Evolutionary conservation across 768 basidiomycete species (phyloP).

Genomic region (Kwoniella mangroviensis): DNA sequence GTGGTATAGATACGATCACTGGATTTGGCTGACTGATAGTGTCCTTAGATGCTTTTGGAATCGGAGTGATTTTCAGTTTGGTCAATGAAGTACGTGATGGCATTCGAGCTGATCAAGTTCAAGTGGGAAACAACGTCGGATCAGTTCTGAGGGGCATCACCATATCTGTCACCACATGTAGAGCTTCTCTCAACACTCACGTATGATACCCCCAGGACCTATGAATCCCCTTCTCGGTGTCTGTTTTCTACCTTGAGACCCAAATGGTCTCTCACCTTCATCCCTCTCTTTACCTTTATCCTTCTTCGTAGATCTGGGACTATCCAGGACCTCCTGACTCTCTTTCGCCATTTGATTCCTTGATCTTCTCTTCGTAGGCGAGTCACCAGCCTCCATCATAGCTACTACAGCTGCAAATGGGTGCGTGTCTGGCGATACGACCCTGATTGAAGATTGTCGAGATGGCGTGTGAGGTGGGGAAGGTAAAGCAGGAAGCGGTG

Average conservation of each 20-base stretch:
- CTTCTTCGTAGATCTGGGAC: not conserved
- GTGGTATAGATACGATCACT: slow-evolving; percentile 12
- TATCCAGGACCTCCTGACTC: slow-evolving; percentile 1
- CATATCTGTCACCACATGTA: no score
- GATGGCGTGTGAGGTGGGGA: slow-evolving; percentile 2
- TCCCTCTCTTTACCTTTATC: slow-evolving; percentile 22
- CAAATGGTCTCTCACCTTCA: slow-evolving; percentile 5
- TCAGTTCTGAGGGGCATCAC: no score
- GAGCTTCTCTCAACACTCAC: slow-evolving; percentile 18
- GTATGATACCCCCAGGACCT: slow-evolving; percentile 36
- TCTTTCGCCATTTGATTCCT: not conserved
- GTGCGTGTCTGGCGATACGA: not conserved
- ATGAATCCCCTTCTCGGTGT: slow-evolving; percentile 30
- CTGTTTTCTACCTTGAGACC: slow-evolving; percentile 27
- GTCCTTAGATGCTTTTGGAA: not conserved
- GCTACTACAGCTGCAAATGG: slow-evolving; percentile 29
- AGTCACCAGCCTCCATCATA: slow-evolving; percentile 29
- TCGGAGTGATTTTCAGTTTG: slow-evolving; percentile 19
- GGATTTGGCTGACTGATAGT: slow-evolving; percentile 1
- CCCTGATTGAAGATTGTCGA: not conserved
- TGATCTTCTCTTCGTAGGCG: slow-evolving; percentile 6
- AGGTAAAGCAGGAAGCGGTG: slow-evolving; percentile 2
- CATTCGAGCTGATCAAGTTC: slow-evolving; percentile 25
- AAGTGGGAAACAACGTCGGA: not conserved
- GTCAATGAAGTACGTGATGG: slow-evolving; percentile 28